A percentile compares a stretch with the other conserved stretches of the same genome.
Evolutionary conservation across 1,139 yeast genomes (phyloP).

Genomic region (Hyphopichia fennica): DNA sequence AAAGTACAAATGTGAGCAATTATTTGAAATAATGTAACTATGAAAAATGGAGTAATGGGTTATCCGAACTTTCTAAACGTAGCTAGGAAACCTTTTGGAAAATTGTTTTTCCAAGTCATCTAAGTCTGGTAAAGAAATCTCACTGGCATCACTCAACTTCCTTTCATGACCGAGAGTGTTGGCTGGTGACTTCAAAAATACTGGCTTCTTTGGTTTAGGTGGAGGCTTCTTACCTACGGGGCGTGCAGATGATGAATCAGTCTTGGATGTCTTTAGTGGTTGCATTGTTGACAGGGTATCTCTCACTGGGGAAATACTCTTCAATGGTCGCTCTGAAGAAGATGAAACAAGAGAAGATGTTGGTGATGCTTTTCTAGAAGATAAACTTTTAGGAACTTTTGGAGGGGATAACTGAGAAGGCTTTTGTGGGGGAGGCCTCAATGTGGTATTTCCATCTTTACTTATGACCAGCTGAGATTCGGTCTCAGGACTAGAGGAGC

Average conservation of each 20-base stretch:
- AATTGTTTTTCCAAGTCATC: conserved; percentile 58
- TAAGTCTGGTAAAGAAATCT: conserved; percentile 50
- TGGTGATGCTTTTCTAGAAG: conserved; percentile 12
- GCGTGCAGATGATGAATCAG: background rate
- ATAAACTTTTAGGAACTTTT: conserved; percentile 30
- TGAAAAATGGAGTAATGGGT: background rate
- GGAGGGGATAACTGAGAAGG: conserved; percentile 23
- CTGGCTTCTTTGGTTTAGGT: conserved; percentile 63
- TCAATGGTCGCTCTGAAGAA: background rate
- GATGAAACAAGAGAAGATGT: background rate
- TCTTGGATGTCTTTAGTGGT: background rate
- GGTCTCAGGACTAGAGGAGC: conserved; percentile 3
- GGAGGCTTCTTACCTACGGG: conserved; percentile 44
- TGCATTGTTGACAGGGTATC: background rate
- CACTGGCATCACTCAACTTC: conserved; percentile 40
- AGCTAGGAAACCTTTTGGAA: conserved; percentile 55
- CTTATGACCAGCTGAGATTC: background rate
- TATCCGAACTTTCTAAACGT: conserved; percentile 26
- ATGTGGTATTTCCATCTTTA: background rate
- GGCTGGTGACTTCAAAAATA: conserved; percentile 45
- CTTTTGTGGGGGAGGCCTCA: background rate
- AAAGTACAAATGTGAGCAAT: background rate
- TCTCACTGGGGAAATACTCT: background rate
- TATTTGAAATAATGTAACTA: too few relatives aligned
- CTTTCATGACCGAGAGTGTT: conserved; percentile 16